A percentile compares a stretch with the other conserved stretches of the same genome.
phyloP scores from a whole-genome alignment of 2,329 filamentous ascomycete genomes.

The Xylariaceae sp. region DNA sequence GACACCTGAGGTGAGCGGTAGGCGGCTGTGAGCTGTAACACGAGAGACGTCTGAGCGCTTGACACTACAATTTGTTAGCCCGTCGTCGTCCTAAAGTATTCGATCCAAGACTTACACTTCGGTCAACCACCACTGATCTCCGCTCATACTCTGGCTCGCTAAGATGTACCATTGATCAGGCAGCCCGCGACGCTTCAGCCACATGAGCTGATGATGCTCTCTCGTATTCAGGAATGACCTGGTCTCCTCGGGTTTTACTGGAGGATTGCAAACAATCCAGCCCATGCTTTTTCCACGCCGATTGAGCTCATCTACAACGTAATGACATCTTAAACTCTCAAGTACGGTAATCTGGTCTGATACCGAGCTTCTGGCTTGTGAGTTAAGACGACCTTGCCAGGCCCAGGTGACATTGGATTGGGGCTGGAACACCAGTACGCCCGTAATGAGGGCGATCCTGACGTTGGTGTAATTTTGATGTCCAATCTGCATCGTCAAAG shows the following conservation, averaged over 20 bases:
- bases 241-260: slow-evolving; percentile 50
- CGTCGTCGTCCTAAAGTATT: too few species aligned
- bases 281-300: slow-evolving; percentile 58
- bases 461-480: slow-evolving; percentile 57
- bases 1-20: slow-evolving; percentile 42
- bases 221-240: slow-evolving; percentile 60
- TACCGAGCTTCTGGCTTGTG: slow-evolving; percentile 48
- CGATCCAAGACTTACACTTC: slow-evolving; percentile 48
- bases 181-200: slow-evolving; percentile 73
- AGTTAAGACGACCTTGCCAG: slow-evolving; percentile 63
- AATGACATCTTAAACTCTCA: slow-evolving; percentile 58
- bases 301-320: slow-evolving; percentile 58
- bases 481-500: slow-evolving; percentile 66
- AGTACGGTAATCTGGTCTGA: slow-evolving; percentile 55
- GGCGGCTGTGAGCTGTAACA: slow-evolving; percentile 32
- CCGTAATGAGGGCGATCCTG: slow-evolving; percentile 72
- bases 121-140: slow-evolving; percentile 77
- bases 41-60: slow-evolving; percentile 18
- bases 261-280: slow-evolving; percentile 54
- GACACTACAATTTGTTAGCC: slow-evolving; percentile 8
- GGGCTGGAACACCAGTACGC: slow-evolving; percentile 68
- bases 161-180: slow-evolving; percentile 67
- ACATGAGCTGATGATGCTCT: slow-evolving; percentile 60
- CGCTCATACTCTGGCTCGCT: slow-evolving; percentile 64
- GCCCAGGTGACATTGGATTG: slow-evolving; percentile 52